Evolutionary conservation across 1,284 basidiomycete species (phyloP), one percentile per base, ranked within the genome.

Genomic region (Papiliotrema laurentii): DNA sequence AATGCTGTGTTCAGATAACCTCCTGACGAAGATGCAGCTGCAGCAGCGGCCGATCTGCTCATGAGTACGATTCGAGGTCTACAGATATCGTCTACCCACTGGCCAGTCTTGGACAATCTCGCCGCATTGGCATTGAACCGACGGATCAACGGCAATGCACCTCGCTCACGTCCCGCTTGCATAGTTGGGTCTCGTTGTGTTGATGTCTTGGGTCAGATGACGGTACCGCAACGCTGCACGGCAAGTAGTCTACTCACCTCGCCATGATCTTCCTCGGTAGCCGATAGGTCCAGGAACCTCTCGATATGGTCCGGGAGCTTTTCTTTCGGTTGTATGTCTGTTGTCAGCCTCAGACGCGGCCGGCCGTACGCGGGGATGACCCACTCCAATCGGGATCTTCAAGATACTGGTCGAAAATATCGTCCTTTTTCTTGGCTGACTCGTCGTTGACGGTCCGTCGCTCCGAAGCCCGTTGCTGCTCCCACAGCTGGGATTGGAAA

Each of bases 71-170:
- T 14, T 14, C 13, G 33, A 16, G 14, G 14, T 18, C 22, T 36
- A 18, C 30, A 13, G 6, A 7, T n/a, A n/a, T n/a, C n/a, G n/a
- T n/a, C n/a, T 11, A 54, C 59, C 47, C 39, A 60, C 59, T 86
- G 86, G 25, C 60, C 58, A 21, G 52, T 19, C n/a, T 47, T 51
- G 7, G 97, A 77, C 14, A 97, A 75, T 56, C 90, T 79, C 61
- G 93, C 88, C 0, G 90, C 94, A 72, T 98, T 96, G 64, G 97
- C 90, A 66, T 98, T 98, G 76, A 98, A 98, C 61, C 94, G 86
- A 36, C 96, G 81, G 61, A 99, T 97, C 28, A 98, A 79, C 0
- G 96, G 96, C 33, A 99, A 73, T 18, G 87, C 86, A 21, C 84
- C 85, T 43, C 85, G 79, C 68, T 96, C 87, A 59, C 85, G 82